A percentile compares a stretch with the other conserved stretches of the same genome.
phyloP scores from a whole-genome alignment of 345 rosid species.

The Linum usitatissimum region DNA sequence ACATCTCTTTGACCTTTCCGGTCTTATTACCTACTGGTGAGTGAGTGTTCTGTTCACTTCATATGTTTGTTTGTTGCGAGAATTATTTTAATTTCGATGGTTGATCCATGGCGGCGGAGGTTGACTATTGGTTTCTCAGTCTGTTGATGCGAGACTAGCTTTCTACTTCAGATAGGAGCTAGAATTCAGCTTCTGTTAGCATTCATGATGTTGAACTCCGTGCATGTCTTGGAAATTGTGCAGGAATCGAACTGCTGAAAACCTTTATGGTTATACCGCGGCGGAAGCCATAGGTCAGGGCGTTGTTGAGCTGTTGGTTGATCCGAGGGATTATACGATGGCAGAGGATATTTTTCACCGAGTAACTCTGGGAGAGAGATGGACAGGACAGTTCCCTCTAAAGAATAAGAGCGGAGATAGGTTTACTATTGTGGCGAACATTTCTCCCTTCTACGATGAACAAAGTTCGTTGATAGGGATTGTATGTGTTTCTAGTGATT shows the following conservation, averaged over 20 bases:
- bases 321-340: constrained; percentile 40
- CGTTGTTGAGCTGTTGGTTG: constrained; percentile 57
- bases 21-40: constrained; percentile 76
- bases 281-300: constrained; percentile 73
- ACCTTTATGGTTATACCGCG: constrained; percentile 65
- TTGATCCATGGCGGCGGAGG: background rate
- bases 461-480: constrained; percentile 62
- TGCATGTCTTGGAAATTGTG: constrained; percentile 13
- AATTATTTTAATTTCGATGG: background rate
- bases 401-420: constrained; percentile 66
- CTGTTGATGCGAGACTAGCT: too few relatives aligned
- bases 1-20: constrained; percentile 55
- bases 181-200: too few relatives aligned
- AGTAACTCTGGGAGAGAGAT: constrained; percentile 55
- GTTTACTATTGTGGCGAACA: constrained; percentile 48
- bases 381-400: constrained; percentile 88
- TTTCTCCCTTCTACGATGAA: constrained; percentile 72
- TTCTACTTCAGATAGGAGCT: too few relatives aligned
- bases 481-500: constrained; percentile 61
- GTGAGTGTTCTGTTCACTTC: constrained; percentile 11
- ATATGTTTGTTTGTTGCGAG: background rate
- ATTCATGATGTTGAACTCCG: constrained; percentile 1
- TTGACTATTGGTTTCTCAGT: background rate
- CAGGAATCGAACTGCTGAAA: constrained; percentile 89
- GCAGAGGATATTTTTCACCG: constrained; percentile 45